These are phyloP conservation scores for Brachypodium distachyon DNA, from an alignment of 202 grass and related monocot species.

Conservation along the genomic window DNA sequence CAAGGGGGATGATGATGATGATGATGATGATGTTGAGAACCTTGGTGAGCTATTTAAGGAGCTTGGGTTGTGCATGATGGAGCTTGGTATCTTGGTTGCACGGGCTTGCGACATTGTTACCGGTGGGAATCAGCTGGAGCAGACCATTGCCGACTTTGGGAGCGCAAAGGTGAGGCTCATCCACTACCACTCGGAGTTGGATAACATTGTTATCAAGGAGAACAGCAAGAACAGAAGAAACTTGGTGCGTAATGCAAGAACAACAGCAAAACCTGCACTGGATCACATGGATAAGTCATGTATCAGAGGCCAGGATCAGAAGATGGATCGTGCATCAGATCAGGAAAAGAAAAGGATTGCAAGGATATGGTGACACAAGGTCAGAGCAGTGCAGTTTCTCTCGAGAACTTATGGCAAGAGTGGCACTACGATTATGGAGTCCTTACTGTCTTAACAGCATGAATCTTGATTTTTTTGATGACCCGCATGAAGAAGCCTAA, in stretches of 20 bases:
- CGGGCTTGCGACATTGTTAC: slow-evolving; percentile 67
- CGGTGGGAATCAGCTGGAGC: slow-evolving; percentile 43
- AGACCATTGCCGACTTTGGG: slow-evolving; percentile 56
- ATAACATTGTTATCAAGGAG: slow-evolving; percentile 51
- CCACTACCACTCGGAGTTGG: slow-evolving; percentile 74
- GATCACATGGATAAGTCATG: background rate
- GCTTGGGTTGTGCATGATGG: slow-evolving; percentile 72
- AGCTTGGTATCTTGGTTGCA: slow-evolving; percentile 60
- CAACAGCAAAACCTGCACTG: background rate
- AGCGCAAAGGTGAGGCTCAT: slow-evolving; percentile 80
- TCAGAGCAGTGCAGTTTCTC: background rate
- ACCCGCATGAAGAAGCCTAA: no score
- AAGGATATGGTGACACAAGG: background rate
- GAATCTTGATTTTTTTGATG: no score
- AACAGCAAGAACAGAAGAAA: slow-evolving; percentile 16
- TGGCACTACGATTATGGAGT: slow-evolving; percentile 94
- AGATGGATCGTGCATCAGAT: background rate
- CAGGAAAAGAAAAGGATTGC: background rate
- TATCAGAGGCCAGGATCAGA: background rate
- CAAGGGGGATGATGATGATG: background rate
- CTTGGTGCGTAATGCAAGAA: background rate
- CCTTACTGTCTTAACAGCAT: slow-evolving; percentile 64
- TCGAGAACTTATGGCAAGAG: slow-evolving; percentile 74
- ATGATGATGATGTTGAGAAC: slow-evolving; percentile 20
- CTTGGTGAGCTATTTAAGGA: slow-evolving; percentile 50